phyloP scores from a whole-genome alignment of 140 eudicot species.

The Senecio squalidus region DNA sequence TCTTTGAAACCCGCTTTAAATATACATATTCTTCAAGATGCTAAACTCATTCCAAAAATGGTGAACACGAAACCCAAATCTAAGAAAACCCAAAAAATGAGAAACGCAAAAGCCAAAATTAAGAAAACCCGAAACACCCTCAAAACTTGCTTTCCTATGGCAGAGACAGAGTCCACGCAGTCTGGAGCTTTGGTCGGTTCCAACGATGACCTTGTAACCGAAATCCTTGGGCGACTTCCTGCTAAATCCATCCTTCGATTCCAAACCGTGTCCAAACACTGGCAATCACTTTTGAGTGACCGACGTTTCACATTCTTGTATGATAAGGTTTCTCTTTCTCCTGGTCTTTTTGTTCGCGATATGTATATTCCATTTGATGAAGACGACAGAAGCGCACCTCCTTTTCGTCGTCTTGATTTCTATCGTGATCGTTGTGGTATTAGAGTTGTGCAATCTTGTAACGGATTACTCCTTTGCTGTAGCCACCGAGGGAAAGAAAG shows the following conservation, averaged over 20 bases:
- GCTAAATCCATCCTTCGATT: conserved; percentile 3
- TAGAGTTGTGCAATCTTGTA: no score
- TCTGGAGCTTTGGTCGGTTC: conserved; percentile 8
- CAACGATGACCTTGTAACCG: conserved; percentile 12
- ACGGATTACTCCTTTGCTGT: conserved; percentile 15
- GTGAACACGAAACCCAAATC: no score
- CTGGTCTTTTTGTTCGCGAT: no score
- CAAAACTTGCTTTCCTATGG: background rate
- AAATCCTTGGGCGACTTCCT: conserved; percentile 17
- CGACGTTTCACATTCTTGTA: background rate
- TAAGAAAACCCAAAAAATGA: background rate
- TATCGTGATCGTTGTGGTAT: conserved; percentile 21
- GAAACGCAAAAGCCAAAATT: background rate
- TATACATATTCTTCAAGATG: no score
- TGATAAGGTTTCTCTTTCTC: background rate
- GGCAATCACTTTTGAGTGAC: conserved; percentile 14
- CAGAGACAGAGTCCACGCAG: background rate
- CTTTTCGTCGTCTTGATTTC: conserved; percentile 16
- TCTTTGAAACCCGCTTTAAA: no score
- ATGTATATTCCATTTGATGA: conserved; percentile 11
- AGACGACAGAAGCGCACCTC: conserved; percentile 8
- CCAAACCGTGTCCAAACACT: conserved; percentile 20
- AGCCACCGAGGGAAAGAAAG: background rate
- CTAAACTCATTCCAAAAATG: no score
- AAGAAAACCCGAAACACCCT: background rate